Percentiles rank a stretch among this genome's conserved stretches.
Evolutionary conservation across 1,139 yeast species (phyloP).

Genomic region (Blastobotrys serpentis): DNA sequence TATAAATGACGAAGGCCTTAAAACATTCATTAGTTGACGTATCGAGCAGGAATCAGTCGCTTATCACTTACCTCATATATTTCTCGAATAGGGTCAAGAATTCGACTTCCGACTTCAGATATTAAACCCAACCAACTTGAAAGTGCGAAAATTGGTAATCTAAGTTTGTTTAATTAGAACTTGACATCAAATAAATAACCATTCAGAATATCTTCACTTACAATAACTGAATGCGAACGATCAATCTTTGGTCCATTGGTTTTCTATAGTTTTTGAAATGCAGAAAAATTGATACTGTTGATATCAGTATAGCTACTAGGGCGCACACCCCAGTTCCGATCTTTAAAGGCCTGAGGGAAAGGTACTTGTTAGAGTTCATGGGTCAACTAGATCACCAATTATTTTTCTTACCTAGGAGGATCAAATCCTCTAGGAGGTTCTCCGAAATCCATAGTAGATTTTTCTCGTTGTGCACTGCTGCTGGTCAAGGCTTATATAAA

Average conservation of each 20-base stretch:
- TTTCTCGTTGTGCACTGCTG: not conserved
- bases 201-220: too few relatives aligned
- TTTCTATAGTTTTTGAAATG: constrained; percentile 75
- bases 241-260: constrained; percentile 83
- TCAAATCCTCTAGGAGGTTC: not conserved
- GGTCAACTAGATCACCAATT: not conserved
- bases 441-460: not conserved
- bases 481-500: too few relatives aligned
- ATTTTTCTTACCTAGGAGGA: not conserved
- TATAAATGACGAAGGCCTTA: constrained; percentile 83
- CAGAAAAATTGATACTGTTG: constrained; percentile 47
- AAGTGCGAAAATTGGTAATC: constrained; percentile 52
- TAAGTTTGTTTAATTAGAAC: too few relatives aligned
- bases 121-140: constrained; percentile 58
- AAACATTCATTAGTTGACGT: not conserved
- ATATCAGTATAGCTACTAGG: constrained; percentile 41
- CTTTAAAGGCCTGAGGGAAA: constrained; percentile 12
- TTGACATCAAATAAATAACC: too few relatives aligned
- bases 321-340: constrained; percentile 26
- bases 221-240: constrained; percentile 71
- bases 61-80: constrained; percentile 57
- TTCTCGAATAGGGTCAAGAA: constrained; percentile 78
- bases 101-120: constrained; percentile 45
- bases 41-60: too few relatives aligned
- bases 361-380: not conserved